Conservation (phyloP, 148 eudicot species). For the Chenopodium quinoa region DNA sequence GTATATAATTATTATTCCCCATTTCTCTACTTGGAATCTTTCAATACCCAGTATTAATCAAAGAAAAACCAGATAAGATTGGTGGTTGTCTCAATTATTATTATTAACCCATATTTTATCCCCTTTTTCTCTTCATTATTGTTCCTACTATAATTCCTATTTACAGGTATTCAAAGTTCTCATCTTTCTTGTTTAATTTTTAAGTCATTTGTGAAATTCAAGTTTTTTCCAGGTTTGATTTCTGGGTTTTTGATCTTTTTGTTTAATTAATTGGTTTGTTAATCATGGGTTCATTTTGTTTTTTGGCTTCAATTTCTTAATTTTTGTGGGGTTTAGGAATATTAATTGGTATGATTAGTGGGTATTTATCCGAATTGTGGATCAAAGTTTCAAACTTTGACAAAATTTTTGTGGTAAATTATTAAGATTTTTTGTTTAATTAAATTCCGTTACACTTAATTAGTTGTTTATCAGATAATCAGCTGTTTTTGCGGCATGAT, state of each 20-base stretch:
- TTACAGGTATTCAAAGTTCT: slow-evolving; percentile 22
- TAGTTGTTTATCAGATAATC: slow-evolving; percentile 8
- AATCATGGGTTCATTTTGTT: not conserved
- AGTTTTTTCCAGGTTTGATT: slow-evolving; percentile 24
- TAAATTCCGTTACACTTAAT: not conserved
- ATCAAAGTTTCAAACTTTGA: slow-evolving; percentile 10
- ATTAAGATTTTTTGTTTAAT: not conserved
- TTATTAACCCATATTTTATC: not conserved
- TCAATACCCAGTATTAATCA: slow-evolving; percentile 4
- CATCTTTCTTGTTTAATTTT: slow-evolving; percentile 15
- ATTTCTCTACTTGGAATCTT: slow-evolving; percentile 22
- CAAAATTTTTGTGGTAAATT: not conserved
- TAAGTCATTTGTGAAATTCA: slow-evolving; percentile 8
- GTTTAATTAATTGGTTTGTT: not conserved
- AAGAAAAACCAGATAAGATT: slow-evolving; percentile 34
- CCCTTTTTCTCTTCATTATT: slow-evolving; percentile 4
- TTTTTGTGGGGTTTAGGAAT: slow-evolving; percentile 4
- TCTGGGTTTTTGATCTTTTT: slow-evolving; percentile 24
- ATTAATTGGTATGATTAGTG: not conserved
- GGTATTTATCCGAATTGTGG: not conserved
- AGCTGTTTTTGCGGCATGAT: slow-evolving; percentile 12
- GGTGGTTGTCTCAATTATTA: slow-evolving; percentile 34
- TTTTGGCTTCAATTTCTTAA: not conserved
- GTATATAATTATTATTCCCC: slow-evolving; percentile 1
- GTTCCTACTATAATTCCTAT: not conserved